Conservation (phyloP, 176 grass and related monocot species). For the Avena atlantica region DNA sequence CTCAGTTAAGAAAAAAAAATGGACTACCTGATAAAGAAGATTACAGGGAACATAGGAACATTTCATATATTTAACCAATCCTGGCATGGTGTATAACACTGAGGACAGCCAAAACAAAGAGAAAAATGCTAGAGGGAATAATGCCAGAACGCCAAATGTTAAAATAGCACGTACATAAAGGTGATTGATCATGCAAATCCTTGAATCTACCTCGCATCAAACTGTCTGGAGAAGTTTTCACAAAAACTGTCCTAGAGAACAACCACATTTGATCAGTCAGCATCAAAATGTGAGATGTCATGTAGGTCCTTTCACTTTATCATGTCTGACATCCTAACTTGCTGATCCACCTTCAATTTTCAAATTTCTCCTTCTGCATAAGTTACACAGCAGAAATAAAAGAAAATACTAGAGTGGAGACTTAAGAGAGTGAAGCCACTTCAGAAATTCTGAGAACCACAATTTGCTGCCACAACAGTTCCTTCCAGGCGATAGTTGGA, state of each 20-base stretch:
- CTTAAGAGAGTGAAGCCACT: not conserved
- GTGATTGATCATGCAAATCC: constrained; percentile 20
- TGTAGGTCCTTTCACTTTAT: not conserved
- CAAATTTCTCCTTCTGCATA: constrained; percentile 41
- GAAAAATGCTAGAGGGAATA: not conserved
- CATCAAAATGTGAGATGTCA: not conserved
- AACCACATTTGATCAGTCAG: not conserved
- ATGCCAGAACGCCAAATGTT: not conserved
- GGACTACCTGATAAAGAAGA: not conserved
- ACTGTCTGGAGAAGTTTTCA: constrained; percentile 1
- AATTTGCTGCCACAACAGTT: not conserved
- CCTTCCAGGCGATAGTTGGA: no score
- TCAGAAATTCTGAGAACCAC: not conserved
- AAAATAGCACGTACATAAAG: not conserved
- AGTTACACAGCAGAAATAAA: not conserved
- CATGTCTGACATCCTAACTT: constrained; percentile 14
- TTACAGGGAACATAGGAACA: not conserved
- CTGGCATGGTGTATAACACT: not conserved
- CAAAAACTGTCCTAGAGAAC: constrained; percentile 3
- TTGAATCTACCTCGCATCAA: constrained; percentile 23
- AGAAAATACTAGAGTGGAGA: not conserved
- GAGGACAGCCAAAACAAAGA: not conserved
- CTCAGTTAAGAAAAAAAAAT: not conserved
- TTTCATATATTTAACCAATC: not conserved
- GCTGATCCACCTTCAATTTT: constrained; percentile 39